These are phyloP conservation scores for Saccharomycopsis olivae DNA, from an alignment of 805 yeast species.

Conservation along the genomic window DNA sequence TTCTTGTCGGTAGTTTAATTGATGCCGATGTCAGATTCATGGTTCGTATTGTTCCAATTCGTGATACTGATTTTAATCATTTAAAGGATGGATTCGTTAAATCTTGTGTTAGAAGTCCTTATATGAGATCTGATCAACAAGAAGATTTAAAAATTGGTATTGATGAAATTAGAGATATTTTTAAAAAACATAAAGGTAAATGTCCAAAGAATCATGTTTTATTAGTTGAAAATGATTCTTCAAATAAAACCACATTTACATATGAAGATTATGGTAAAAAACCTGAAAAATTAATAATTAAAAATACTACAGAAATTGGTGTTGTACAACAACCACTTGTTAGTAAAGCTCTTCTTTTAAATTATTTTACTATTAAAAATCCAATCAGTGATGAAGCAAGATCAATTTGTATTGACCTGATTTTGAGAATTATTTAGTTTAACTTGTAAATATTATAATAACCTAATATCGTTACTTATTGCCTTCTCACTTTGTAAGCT, in stretches of 20 bases:
- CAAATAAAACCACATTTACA: constrained; percentile 21
- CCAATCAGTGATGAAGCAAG: constrained; percentile 51
- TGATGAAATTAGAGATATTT: constrained; percentile 15
- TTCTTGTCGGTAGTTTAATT: constrained; percentile 46
- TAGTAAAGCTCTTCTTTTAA: constrained; percentile 44
- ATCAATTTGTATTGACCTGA: constrained; percentile 29
- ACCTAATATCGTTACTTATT: constrained; percentile 6
- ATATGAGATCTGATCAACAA: constrained; percentile 8
- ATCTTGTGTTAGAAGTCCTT: constrained; percentile 28
- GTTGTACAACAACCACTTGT: constrained; percentile 40
- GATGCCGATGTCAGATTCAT: constrained; percentile 50
- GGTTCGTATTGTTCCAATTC: constrained; percentile 72
- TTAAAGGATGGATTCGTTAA: constrained; percentile 82
- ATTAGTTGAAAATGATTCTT: constrained; percentile 29
- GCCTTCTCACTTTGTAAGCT: constrained; percentile 11
- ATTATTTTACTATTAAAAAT: constrained; percentile 49
- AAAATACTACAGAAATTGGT: constrained; percentile 32
- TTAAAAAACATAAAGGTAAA: constrained; percentile 11
- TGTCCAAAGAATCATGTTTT: constrained; percentile 43
- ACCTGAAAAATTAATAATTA: constrained; percentile 17
- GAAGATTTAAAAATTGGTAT: constrained; percentile 12
- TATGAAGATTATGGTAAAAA: constrained; percentile 20
- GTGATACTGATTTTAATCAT: constrained; percentile 88
- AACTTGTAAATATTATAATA: neutral
- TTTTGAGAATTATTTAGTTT: constrained; percentile 15